Evolutionary conservation across 257 asterid genomes (phyloP), one percentile per base, ranked within the genome.

Genomic region (Haberlea rhodopensis): DNA sequence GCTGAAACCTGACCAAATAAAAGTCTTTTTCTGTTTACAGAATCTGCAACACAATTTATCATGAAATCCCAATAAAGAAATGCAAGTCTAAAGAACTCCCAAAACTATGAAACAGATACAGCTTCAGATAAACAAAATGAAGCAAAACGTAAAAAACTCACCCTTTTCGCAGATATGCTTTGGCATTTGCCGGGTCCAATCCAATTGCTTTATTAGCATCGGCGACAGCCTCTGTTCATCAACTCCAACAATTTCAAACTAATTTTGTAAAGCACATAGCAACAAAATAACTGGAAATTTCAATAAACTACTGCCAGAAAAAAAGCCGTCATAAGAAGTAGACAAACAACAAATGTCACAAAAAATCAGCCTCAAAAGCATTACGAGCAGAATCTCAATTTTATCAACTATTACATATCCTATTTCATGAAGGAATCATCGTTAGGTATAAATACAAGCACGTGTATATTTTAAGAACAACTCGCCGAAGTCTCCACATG

Each of bases 171-270:
- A 76, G 72, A 65, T 79, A 79, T 16, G 87, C 84, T 77, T 72
- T 82, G 66, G 81, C 76, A 79, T 79, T 57, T 5, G 79, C 67
- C 65, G 84, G 74, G 65, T 79, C 81, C 70, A 82, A 69, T 60
- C 69, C 82, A 66, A 82, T 79, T 24, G 87, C 85, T 73, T 76
- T 79, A 71, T 74, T 82, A 7, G 82, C 87, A 76, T 82, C 87
- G 10, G 74, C 77, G 59, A 82, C 87, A 49, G 87, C 87, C 64
- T 76, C 87, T 82, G 82, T 69, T 63, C 74, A 27, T 21, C 55
- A 25, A 22, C 49, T 34, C 21, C 8, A 58, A 13, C 51, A 28
- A 59, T 13, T 27, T 21, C 49, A 58, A 29, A 8, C 15, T 16
- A 59, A 8, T 59, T 58, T 31, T 9, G 2, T 9, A 59, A 16